Base-by-base conservation (phyloP, 176 grass and related monocot species). In the Hsuehochloa calcarea region DNA sequence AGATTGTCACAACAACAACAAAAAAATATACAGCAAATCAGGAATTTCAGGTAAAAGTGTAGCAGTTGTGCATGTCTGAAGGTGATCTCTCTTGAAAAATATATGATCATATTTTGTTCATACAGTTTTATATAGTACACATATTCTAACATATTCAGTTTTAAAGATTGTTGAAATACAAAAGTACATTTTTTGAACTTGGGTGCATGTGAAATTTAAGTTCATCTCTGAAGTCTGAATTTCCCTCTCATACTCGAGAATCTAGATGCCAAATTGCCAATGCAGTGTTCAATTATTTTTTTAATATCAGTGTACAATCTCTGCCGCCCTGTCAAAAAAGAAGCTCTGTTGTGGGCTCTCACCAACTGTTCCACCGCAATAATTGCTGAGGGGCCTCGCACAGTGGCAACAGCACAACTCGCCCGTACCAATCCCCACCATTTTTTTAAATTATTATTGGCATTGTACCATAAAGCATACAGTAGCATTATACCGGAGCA, bases 391-490 rank as follows among this genome's bases (percentile, higher is more conserved):
- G 81, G 77, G 60, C 68, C 63, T 11, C 49, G 19, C 76, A 74
- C 69, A 82, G 78, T 67, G 39, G 79, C 85, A 75, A 38, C 78
- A 85, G 87, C 87, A 89, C 82, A 85, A 68, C 69, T 50, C 38
- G 87, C 22, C 69, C 87, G 82, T 89, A 89, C 82, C 72, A 83
- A 55, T 85, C 60, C 75, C 40, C 10, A 49, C 54, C 45, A 44
- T 70, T 77, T 83, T 64, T 64, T 37, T 74, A n/a, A n/a, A 35
- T 84, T 89, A 80, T 68, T 68, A 74, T 85, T 74, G 60, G 60
- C 75, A 63, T 85, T 87, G 89, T 94, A 94, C 87, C 64, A 85
- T 83, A 92, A 92, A 92, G 87, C 75, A 80, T 29, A 86, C 70
- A 88, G 86, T 92, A 55, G 77, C 77, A 90, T 85, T 94, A 83